phyloP scores from a whole-genome alignment of 768 basidiomycete genomes.

The Leccinellum rugosiceps region DNA sequence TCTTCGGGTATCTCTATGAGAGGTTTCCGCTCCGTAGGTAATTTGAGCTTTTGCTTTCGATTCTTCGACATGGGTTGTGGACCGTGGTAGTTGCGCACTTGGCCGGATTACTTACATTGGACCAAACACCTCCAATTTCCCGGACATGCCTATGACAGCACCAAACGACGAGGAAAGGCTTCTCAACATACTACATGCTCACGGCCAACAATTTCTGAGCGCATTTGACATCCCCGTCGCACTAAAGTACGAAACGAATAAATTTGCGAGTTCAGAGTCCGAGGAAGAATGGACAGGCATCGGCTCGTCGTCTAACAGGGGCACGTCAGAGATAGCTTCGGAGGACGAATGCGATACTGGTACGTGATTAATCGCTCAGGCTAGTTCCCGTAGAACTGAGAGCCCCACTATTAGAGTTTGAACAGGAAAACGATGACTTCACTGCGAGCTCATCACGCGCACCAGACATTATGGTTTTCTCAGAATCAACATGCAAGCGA shows the following conservation, averaged over 20 bases:
- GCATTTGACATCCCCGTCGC: constrained; percentile 34
- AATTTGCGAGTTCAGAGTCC: constrained; percentile 12
- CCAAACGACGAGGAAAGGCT: constrained; percentile 30
- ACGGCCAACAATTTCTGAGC: constrained; percentile 44
- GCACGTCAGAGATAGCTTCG: constrained; percentile 5
- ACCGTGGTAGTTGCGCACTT: not conserved
- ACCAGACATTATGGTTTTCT: constrained; percentile 58
- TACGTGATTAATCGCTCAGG: constrained; percentile 2
- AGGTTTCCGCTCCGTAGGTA: constrained; percentile 13
- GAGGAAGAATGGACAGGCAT: constrained; percentile 46
- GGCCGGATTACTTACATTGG: not conserved
- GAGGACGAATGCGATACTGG: constrained; percentile 20
- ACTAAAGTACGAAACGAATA: constrained; percentile 19
- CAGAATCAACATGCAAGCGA: constrained; percentile 32
- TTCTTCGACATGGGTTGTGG: constrained; percentile 28
- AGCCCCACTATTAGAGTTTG: constrained; percentile 33
- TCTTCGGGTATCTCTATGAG: constrained; percentile 61
- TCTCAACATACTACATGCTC: constrained; percentile 41
- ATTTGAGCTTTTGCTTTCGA: constrained; percentile 18
- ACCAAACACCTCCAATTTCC: constrained; percentile 7
- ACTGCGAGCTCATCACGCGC: constrained; percentile 31
- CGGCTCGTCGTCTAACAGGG: constrained; percentile 2
- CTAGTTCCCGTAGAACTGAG: not conserved
- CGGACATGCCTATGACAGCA: constrained; percentile 2
- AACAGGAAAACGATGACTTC: constrained; percentile 47